Evolutionary conservation across 148 eudicot genomes (phyloP).

Genomic region (Silene conica): DNA sequence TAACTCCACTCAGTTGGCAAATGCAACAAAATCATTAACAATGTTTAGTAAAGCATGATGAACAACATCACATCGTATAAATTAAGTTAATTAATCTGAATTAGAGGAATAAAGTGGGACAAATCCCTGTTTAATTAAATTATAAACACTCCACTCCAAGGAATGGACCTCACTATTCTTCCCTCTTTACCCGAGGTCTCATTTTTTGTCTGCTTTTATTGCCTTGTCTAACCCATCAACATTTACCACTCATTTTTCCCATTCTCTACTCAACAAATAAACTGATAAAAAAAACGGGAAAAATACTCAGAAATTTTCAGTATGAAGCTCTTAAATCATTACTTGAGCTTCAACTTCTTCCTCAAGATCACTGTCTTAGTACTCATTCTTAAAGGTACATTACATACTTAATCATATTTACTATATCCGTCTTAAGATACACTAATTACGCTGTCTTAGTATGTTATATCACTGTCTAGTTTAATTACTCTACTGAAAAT

Average conservation of each 20-base stretch:
- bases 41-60: not conserved
- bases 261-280: not conserved
- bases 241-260: not conserved
- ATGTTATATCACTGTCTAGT: too few species aligned
- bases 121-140: conserved; percentile 17
- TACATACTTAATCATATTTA: not conserved
- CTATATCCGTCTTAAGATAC: not conserved
- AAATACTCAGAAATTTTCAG: not conserved
- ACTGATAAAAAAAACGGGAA: not conserved
- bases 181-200: conserved; percentile 13
- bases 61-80: not conserved
- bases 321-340: conserved; percentile 23
- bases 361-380: conserved; percentile 18
- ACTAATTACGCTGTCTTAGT: too few species aligned
- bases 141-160: not conserved
- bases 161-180: not conserved
- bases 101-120: conserved; percentile 28
- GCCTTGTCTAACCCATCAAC: conserved; percentile 1
- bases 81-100: not conserved
- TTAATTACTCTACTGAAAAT: not conserved
- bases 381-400: conserved; percentile 20
- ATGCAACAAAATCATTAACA: conserved; percentile 11
- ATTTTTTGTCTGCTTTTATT: conserved; percentile 12
- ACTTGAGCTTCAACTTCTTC: conserved; percentile 14
- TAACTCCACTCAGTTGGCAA: conserved; percentile 18